phyloP scores from a whole-genome alignment of 2,329 filamentous ascomycete species.

The Corinectria fuckeliana region DNA sequence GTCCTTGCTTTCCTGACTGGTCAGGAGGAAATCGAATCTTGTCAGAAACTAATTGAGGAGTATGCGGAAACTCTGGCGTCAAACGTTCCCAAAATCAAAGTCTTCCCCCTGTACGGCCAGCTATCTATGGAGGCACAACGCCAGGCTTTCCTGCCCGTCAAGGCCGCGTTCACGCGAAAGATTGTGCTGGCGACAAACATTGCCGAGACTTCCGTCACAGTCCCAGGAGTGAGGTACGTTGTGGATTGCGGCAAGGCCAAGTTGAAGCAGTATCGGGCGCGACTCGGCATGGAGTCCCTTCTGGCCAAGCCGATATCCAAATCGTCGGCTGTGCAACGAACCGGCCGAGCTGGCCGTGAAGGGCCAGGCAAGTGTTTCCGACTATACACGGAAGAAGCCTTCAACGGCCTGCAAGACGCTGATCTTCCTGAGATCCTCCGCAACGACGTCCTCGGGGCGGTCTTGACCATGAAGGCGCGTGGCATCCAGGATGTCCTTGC shows the following conservation, averaged over 20 bases:
- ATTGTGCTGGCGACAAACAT: conserved; percentile 95
- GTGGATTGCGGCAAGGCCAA: conserved; percentile 95
- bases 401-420: conserved; percentile 70
- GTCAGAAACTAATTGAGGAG: conserved; percentile 82
- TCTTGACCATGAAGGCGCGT: conserved; percentile 92
- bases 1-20: conserved; percentile 92
- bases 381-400: conserved; percentile 83
- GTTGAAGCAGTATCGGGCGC: conserved; percentile 86
- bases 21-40: conserved; percentile 87
- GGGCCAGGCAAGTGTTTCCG: conserved; percentile 88
- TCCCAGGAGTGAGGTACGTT: conserved; percentile 89
- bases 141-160: conserved; percentile 79
- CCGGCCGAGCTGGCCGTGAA: conserved; percentile 92
- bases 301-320: conserved; percentile 90
- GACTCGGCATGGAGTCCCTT: conserved; percentile 87
- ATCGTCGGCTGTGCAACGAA: conserved; percentile 89
- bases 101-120: conserved; percentile 87
- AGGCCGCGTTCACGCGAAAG: conserved; percentile 78
- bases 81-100: conserved; percentile 73
- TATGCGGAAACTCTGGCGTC: conserved; percentile 75
- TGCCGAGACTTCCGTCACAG: conserved; percentile 97
- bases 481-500: conserved; percentile 80
- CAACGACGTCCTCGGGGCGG: conserved; percentile 84
- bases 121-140: conserved; percentile 87
- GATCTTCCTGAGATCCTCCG: conserved; percentile 90